A percentile compares a stretch with the other conserved stretches of the same genome.
Conservation (phyloP, 257 asterid species). For the Schizonepeta tenuifolia region DNA sequence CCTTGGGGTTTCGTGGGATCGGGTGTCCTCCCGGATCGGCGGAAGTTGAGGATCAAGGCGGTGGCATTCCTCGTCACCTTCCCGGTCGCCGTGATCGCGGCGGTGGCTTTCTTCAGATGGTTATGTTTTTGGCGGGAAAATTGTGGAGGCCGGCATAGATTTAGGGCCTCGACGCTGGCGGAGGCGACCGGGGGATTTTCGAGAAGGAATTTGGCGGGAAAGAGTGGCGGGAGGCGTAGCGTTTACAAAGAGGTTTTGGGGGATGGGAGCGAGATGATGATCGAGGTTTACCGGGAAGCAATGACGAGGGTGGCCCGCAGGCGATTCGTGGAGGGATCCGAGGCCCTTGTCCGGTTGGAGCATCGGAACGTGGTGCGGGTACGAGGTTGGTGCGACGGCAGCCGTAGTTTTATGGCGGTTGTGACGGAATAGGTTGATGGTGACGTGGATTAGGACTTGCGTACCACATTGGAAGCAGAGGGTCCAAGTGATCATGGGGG, state of each 20-base stretch:
- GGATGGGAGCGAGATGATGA: slow-evolving; percentile 44
- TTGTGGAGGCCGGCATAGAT: slow-evolving; percentile 23
- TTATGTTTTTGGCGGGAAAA: slow-evolving; percentile 37
- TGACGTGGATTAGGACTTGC: slow-evolving; percentile 41
- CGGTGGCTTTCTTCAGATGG: slow-evolving; percentile 40
- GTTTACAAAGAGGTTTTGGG: slow-evolving; percentile 44
- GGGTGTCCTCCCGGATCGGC: slow-evolving; percentile 45
- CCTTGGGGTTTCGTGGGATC: slow-evolving; percentile 46
- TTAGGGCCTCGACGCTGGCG: slow-evolving; percentile 35
- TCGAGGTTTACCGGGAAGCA: slow-evolving; percentile 33
- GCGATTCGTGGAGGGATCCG: slow-evolving; percentile 36
- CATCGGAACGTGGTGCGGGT: slow-evolving; percentile 44
- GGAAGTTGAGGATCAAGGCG: slow-evolving; percentile 39
- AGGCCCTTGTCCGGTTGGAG: slow-evolving; percentile 38
- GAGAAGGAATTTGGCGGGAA: slow-evolving; percentile 40
- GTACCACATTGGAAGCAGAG: slow-evolving; percentile 57
- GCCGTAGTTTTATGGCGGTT: slow-evolving; percentile 37
- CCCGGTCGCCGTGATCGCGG: slow-evolving; percentile 39
- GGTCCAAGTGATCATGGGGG: slow-evolving; percentile 40
- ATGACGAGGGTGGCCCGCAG: slow-evolving; percentile 36
- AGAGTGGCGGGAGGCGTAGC: neutral
- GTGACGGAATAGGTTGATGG: slow-evolving; percentile 38
- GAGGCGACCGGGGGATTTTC: slow-evolving; percentile 57
- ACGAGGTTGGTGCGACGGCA: slow-evolving; percentile 45
- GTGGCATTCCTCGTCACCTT: slow-evolving; percentile 41